These are phyloP conservation scores for Fusarium drepaniforme DNA, from an alignment of 2,329 filamentous ascomycete genomes.

Conservation along the genomic window DNA sequence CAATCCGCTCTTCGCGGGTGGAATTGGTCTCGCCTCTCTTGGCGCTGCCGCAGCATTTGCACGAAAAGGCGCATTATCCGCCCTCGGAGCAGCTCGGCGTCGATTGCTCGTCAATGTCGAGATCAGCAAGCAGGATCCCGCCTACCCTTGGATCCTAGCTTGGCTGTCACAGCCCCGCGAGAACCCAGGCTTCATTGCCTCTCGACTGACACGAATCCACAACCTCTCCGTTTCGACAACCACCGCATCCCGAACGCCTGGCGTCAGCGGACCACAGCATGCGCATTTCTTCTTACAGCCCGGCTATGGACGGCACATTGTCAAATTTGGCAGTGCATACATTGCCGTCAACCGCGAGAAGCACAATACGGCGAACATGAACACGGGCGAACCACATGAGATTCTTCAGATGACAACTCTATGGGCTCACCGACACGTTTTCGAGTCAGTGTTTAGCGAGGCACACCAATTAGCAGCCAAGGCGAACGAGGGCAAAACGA, in stretches of 20 bases:
- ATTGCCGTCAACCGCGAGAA: slow-evolving; percentile 90
- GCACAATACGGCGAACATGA: slow-evolving; percentile 83
- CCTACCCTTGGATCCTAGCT: slow-evolving; percentile 93
- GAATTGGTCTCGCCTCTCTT: slow-evolving; percentile 91
- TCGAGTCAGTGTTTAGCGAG: slow-evolving; percentile 90
- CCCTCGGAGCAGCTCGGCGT: slow-evolving; percentile 80
- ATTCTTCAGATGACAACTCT: slow-evolving; percentile 92
- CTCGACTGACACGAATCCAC: slow-evolving; percentile 69
- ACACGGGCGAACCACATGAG: slow-evolving; percentile 92
- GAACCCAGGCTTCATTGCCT: slow-evolving; percentile 68
- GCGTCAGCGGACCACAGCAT: slow-evolving; percentile 73
- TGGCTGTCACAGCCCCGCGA: slow-evolving; percentile 92
- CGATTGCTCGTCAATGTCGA: slow-evolving; percentile 95
- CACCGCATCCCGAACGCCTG: slow-evolving; percentile 70
- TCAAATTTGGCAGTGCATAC: slow-evolving; percentile 89
- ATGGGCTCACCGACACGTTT: slow-evolving; percentile 89
- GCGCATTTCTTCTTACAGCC: slow-evolving; percentile 91
- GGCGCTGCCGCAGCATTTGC: slow-evolving; percentile 85
- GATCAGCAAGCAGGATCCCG: slow-evolving; percentile 92
- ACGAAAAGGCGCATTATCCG: slow-evolving; percentile 80
- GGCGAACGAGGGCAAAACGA: slow-evolving; percentile 90
- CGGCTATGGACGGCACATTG: slow-evolving; percentile 88
- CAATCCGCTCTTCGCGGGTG: slow-evolving; percentile 75
- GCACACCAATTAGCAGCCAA: slow-evolving; percentile 84
- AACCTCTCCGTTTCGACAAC: slow-evolving; percentile 69